phyloP scores from a whole-genome alignment of 2,329 filamentous ascomycete species.

The Rutstroemia sp. region DNA sequence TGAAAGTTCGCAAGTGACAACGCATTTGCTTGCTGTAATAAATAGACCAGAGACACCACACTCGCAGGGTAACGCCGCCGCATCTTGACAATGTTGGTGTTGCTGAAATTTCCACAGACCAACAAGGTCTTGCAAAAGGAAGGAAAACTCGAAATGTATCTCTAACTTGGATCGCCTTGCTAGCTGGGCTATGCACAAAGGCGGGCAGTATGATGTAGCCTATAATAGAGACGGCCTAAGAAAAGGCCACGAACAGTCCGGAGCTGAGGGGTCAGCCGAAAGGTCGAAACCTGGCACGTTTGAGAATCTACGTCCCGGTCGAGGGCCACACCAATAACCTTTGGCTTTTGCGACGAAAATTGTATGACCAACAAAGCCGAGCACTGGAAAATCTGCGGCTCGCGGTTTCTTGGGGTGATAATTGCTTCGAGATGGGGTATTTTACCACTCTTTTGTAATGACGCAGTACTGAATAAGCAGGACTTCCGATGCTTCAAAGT shows the following conservation, averaged over 20 bases:
- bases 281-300: constrained; percentile 7
- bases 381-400: background rate
- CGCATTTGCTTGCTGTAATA: constrained; percentile 20
- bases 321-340: background rate
- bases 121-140: constrained; percentile 1
- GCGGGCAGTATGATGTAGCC: background rate
- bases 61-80: constrained; percentile 1
- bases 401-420: background rate
- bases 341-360: constrained; percentile 1
- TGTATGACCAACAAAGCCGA: constrained; percentile 1
- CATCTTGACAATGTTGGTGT: constrained; percentile 4
- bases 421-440: background rate
- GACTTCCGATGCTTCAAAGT: background rate
- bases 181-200: background rate
- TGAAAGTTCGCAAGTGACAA: constrained; percentile 29
- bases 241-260: background rate
- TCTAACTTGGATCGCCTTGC: background rate
- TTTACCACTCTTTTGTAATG: background rate
- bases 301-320: background rate
- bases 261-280: background rate
- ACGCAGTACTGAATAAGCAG: background rate
- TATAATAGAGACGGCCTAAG: background rate
- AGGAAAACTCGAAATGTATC: background rate
- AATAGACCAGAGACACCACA: constrained; percentile 13
- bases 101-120: background rate